These are phyloP conservation scores for Suillus cothurnatus DNA, from an alignment of 768 basidiomycete species.

Conservation along the genomic window DNA sequence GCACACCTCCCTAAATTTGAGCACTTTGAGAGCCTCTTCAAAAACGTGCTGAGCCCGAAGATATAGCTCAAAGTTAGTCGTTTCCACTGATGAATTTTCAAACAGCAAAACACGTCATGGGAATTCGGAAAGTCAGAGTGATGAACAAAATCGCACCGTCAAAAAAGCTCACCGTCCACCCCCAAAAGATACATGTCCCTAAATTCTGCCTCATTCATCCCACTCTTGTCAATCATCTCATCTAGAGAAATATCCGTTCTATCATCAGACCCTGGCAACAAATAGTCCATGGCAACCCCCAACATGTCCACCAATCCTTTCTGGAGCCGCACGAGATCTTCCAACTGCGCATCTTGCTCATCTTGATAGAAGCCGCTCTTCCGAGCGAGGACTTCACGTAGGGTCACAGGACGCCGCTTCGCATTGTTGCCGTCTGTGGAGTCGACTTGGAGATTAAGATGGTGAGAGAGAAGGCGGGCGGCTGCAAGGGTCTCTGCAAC, in stretches of 20 bases:
- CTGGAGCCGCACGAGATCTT: slow-evolving; percentile 35
- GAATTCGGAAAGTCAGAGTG: slow-evolving; percentile 3
- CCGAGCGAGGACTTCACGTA: slow-evolving; percentile 6
- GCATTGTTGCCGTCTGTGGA: slow-evolving; percentile 22
- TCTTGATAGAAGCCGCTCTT: slow-evolving; percentile 1
- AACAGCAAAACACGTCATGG: not conserved
- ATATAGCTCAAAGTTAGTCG: slow-evolving; percentile 80
- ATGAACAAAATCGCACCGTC: not conserved
- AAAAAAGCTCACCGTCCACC: slow-evolving; percentile 64
- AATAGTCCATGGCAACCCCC: slow-evolving; percentile 44
- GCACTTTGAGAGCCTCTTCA: slow-evolving; percentile 78
- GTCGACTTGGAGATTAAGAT: slow-evolving; percentile 48
- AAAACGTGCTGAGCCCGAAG: slow-evolving; percentile 82
- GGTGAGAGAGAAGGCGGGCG: slow-evolving; percentile 69
- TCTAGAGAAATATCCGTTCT: not conserved
- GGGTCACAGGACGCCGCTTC: not conserved
- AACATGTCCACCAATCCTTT: slow-evolving; percentile 49
- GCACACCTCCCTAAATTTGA: slow-evolving; percentile 74
- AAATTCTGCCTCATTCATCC: slow-evolving; percentile 57
- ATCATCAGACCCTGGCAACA: slow-evolving; percentile 38
- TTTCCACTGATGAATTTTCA: slow-evolving; percentile 51
- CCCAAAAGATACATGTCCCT: slow-evolving; percentile 72
- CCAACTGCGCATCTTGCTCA: slow-evolving; percentile 1
- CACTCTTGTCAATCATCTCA: slow-evolving; percentile 71
- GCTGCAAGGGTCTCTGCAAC: slow-evolving; percentile 89